Conservation (phyloP, 1,139 yeast species). For the Magnusiomyces paraingens region DNA sequence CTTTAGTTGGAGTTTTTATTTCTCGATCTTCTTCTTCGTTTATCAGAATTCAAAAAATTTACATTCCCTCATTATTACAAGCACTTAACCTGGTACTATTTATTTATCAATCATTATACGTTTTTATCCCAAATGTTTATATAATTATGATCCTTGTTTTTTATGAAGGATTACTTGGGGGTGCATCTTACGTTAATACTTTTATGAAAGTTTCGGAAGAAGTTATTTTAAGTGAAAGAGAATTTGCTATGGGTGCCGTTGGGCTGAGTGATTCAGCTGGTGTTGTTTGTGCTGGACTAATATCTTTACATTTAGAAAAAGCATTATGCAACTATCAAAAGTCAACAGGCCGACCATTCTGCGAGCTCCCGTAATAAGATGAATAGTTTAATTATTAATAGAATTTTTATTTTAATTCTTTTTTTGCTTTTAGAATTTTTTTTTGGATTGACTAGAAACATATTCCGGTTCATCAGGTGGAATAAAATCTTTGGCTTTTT, state of each 20-base stretch:
- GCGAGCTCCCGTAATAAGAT: slow-evolving; percentile 25
- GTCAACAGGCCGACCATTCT: slow-evolving; percentile 37
- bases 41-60: slow-evolving; percentile 52
- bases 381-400: neutral
- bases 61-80: slow-evolving; percentile 62
- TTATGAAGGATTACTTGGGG: slow-evolving; percentile 85
- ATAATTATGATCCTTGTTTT: slow-evolving; percentile 55
- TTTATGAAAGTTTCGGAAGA: slow-evolving; percentile 70
- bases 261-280: slow-evolving; percentile 91
- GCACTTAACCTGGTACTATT: slow-evolving; percentile 54
- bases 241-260: slow-evolving; percentile 89
- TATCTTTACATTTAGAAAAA: slow-evolving; percentile 71
- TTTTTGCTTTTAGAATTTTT: too few relatives aligned
- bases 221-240: slow-evolving; percentile 51
- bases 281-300: slow-evolving; percentile 68
- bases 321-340: slow-evolving; percentile 61
- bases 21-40: slow-evolving; percentile 77
- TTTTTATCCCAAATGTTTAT: slow-evolving; percentile 60
- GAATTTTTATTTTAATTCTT: too few relatives aligned
- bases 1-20: slow-evolving; percentile 68
- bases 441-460: slow-evolving; percentile 10
- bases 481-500: slow-evolving; percentile 68
- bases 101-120: slow-evolving; percentile 55
- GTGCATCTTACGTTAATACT: slow-evolving; percentile 83
- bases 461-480: slow-evolving; percentile 78